These are phyloP conservation scores for Sophora flavescens DNA, from an alignment of 306 rosid genomes.

Conservation along the genomic window DNA sequence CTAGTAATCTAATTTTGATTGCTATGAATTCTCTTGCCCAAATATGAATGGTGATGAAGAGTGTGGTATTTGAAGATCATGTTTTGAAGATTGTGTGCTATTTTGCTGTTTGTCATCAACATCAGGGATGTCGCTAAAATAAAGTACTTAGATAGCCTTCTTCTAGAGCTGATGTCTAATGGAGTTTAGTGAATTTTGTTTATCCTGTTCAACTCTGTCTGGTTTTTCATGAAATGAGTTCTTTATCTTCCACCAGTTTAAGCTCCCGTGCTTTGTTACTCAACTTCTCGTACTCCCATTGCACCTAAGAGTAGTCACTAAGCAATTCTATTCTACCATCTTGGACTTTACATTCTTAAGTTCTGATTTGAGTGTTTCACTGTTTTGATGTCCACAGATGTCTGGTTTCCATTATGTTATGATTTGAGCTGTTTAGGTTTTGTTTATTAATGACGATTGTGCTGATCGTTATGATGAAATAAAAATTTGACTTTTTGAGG, in stretches of 20 bases:
- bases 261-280: slow-evolving; percentile 57
- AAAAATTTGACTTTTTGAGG: too few relatives aligned
- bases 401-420: slow-evolving; percentile 52
- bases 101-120: too few relatives aligned
- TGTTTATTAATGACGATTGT: too few relatives aligned
- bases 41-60: too few relatives aligned
- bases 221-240: slow-evolving; percentile 61
- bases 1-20: too few relatives aligned
- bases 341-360: slow-evolving; percentile 56
- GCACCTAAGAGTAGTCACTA: slow-evolving; percentile 64
- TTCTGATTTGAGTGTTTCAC: slow-evolving; percentile 62
- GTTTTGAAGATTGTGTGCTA: background rate
- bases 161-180: slow-evolving; percentile 39
- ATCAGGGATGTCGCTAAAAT: too few relatives aligned
- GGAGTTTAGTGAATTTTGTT: slow-evolving; percentile 42
- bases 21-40: too few relatives aligned
- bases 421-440: slow-evolving; percentile 37
- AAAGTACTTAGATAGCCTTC: slow-evolving; percentile 36
- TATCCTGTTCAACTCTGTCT: slow-evolving; percentile 46
- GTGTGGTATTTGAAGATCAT: too few relatives aligned
- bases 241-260: slow-evolving; percentile 61
- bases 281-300: slow-evolving; percentile 54
- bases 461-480: too few relatives aligned
- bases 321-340: slow-evolving; percentile 63
- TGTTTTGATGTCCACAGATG: slow-evolving; percentile 42